Percentiles rank a stretch among this genome's conserved stretches.
Conservation (phyloP, 2,329 filamentous ascomycete species). For the Emmonsiellopsis sp. region DNA sequence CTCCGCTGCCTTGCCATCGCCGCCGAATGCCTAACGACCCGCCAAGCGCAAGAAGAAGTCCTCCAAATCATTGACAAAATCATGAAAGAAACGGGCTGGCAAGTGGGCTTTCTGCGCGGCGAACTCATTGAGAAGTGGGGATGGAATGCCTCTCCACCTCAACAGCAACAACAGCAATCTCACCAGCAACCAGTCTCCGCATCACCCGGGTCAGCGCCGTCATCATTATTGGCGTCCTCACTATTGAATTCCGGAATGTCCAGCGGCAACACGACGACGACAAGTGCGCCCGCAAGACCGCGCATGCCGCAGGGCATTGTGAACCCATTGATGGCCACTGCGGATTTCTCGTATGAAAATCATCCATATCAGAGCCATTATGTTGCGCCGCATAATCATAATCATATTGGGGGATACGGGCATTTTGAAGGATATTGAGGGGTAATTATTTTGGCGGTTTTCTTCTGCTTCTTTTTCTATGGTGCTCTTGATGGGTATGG, state of each 20-base stretch:
- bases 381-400: conserved; percentile 54
- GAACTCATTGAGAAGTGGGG: conserved; percentile 71
- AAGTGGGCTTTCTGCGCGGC: conserved; percentile 59
- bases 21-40: conserved; percentile 59
- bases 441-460: conserved; percentile 1
- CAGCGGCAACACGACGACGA: conserved; percentile 13
- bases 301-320: conserved; percentile 41
- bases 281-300: conserved; percentile 20
- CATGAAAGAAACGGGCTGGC: conserved; percentile 68
- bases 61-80: conserved; percentile 68
- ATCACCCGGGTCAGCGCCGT: conserved; percentile 3
- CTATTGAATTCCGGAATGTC: conserved; percentile 15
- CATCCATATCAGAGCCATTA: conserved; percentile 78
- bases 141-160: conserved; percentile 43
- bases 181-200: conserved; percentile 15
- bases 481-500: background rate
- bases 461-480: background rate
- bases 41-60: conserved; percentile 70
- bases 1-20: conserved; percentile 71
- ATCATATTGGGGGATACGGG: conserved; percentile 14
- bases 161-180: conserved; percentile 25
- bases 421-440: conserved; percentile 13
- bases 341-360: conserved; percentile 67
- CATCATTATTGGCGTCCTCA: conserved; percentile 7
- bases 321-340: conserved; percentile 61